Base-by-base conservation (phyloP, 2,329 filamentous ascomycete species). In the Tolypocladium inflatum region DNA sequence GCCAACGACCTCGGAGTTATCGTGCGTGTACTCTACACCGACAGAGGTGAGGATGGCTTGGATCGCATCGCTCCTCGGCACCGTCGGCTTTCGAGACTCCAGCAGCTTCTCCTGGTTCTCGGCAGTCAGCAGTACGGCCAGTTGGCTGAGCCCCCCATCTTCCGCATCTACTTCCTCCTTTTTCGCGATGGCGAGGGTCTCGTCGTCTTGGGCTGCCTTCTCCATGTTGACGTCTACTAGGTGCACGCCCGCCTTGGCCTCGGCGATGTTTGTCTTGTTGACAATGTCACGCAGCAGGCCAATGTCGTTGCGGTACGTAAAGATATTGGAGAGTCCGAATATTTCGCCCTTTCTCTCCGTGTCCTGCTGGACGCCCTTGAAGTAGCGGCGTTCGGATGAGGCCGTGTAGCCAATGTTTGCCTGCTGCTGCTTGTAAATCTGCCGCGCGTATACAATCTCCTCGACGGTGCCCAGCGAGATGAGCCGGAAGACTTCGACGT, bases 381-480 rank as follows among this genome's bases (percentile, higher is more conserved):
- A 99, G 71, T 99, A 99, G 2, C 94, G 85, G 4, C 94, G 86
- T 72, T 99, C 94, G 6, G 87, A 88, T 0, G 90, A 95, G 0
- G 94, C 94, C 39, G 87, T 95, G 72, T 99, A 97, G 1, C 90
- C 94, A 59, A 99, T 97, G 67, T 97, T 97, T 33, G 94, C 93
- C 74, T 97, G 94, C 67, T 99, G 94, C 69, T 99, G 94, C 72
- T 99, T 99, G 80, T 99, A 99, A 43, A 99, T 94, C 67, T 99
- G 94, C 8, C 94, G 83, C 0, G 93, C 94, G 66, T 99, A 99
- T 9, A 97, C 91, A 57, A 97, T 94, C 71, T 99, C 94, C 69
- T 99, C 94, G 19, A 99, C 91, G 0, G 94, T 97, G 0, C 94
- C 94, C 1, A 90, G 86, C 2, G 89, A 93, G 21, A 99, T 85